Percentiles rank a stretch among this genome's conserved stretches.
Conservation (phyloP, 345 rosid genomes). For the Cardiospermum halicacabum region DNA sequence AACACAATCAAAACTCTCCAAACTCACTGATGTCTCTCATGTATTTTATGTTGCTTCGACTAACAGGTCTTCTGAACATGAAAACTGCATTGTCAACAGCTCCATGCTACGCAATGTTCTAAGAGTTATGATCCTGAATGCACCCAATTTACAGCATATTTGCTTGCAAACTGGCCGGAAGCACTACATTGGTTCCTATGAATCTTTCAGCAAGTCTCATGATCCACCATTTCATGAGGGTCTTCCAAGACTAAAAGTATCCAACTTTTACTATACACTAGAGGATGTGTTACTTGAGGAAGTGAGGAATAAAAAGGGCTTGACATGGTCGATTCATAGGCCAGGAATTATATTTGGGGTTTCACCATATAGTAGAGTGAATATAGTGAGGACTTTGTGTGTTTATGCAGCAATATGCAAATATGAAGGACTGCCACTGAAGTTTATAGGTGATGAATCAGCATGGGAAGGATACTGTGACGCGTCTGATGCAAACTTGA, state of each 20-base stretch:
- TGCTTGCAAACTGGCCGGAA: constrained; percentile 40
- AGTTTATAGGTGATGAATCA: constrained; percentile 27
- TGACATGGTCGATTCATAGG: constrained; percentile 44
- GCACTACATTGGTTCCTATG: constrained; percentile 34
- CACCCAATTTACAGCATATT: constrained; percentile 34
- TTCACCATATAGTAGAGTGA: constrained; percentile 34
- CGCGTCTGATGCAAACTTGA: constrained; percentile 39
- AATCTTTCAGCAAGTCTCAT: constrained; percentile 19
- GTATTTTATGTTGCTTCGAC: constrained; percentile 35
- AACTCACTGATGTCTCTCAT: constrained; percentile 37
- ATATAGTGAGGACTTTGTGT: constrained; percentile 25
- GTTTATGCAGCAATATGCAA: constrained; percentile 43
- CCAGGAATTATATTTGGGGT: constrained; percentile 37
- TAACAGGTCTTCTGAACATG: constrained; percentile 24
- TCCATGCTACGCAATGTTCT: constrained; percentile 38
- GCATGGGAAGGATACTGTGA: constrained; percentile 32
- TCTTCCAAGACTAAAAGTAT: constrained; percentile 23
- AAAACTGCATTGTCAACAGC: constrained; percentile 34
- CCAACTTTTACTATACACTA: constrained; percentile 29
- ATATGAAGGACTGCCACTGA: constrained; percentile 30
- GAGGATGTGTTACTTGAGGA: constrained; percentile 37
- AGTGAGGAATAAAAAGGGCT: constrained; percentile 20
- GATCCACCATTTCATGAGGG: constrained; percentile 43
- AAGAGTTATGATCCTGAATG: constrained; percentile 30
- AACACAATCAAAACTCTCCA: constrained; percentile 25